A percentile compares a stretch with the other conserved stretches of the same genome.
phyloP scores from a whole-genome alignment of 2,329 filamentous ascomycete species.

The Aspergillus tanneri region DNA sequence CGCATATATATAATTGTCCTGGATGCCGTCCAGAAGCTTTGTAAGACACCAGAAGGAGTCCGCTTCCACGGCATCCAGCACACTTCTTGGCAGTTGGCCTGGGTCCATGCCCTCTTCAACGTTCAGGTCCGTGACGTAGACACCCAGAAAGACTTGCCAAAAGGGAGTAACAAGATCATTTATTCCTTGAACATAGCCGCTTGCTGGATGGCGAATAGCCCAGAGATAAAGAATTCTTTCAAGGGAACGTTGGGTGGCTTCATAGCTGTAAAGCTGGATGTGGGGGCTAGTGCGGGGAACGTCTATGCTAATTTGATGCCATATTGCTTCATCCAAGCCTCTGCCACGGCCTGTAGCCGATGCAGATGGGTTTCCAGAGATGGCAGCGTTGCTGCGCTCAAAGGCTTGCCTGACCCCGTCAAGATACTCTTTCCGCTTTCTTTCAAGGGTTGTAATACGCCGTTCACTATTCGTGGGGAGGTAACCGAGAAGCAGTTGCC shows the following conservation, averaged over 20 bases:
- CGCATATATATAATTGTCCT: conserved; percentile 98
- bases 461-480: conserved; percentile 95
- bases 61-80: conserved; percentile 93
- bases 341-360: conserved; percentile 58
- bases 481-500: conserved; percentile 93
- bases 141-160: conserved; percentile 93
- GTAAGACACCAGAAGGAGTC: conserved; percentile 99
- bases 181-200: conserved; percentile 97
- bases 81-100: conserved; percentile 83
- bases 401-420: conserved; percentile 78
- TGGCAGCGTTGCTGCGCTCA: conserved; percentile 51
- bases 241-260: conserved; percentile 89
- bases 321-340: conserved; percentile 92
- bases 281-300: conserved; percentile 95
- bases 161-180: conserved; percentile 98
- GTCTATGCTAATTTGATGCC: conserved; percentile 99
- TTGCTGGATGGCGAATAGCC: conserved; percentile 95
- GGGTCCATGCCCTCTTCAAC: conserved; percentile 96
- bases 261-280: conserved; percentile 90
- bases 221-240: conserved; percentile 96
- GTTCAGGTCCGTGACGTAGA: conserved; percentile 91
- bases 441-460: conserved; percentile 81
- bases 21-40: conserved; percentile 96
- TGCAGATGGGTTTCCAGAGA: conserved; percentile 42
- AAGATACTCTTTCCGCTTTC: conserved; percentile 94